Conservation (phyloP, 345 rosid species). For the Populus ilicifolia region DNA sequence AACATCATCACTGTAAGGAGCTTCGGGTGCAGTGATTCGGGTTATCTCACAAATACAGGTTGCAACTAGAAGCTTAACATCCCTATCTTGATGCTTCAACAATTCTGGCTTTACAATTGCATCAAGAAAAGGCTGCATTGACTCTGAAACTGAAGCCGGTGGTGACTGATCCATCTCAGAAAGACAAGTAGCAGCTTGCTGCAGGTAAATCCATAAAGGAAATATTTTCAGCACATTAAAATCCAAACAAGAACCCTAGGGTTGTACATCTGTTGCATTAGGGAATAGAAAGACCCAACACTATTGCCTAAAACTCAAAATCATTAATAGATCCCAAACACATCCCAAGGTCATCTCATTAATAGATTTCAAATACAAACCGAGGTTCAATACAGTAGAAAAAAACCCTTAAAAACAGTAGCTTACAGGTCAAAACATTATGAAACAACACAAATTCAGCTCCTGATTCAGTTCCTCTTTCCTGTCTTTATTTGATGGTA, state of each 20-base stretch:
- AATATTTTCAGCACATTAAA: conserved; percentile 4
- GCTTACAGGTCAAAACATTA: not conserved
- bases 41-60: conserved; percentile 94
- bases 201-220: conserved; percentile 21
- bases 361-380: too few species aligned
- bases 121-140: conserved; percentile 73
- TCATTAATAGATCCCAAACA: not conserved
- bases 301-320: not conserved
- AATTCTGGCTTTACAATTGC: conserved; percentile 75
- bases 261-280: not conserved
- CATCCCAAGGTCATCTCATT: not conserved
- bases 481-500: not conserved
- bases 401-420: not conserved
- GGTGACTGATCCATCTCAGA: conserved; percentile 88
- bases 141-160: conserved; percentile 54
- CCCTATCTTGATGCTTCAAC: conserved; percentile 89
- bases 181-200: conserved; percentile 88
- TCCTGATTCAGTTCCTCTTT: not conserved
- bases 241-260: not conserved
- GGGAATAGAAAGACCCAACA: not conserved
- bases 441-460: not conserved
- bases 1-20: conserved; percentile 79
- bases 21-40: conserved; percentile 97
- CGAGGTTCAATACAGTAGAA: not conserved
- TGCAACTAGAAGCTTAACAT: conserved; percentile 90